phyloP scores from a whole-genome alignment of 2,329 filamentous ascomycete genomes.

The Talaromyces rugulosus region DNA sequence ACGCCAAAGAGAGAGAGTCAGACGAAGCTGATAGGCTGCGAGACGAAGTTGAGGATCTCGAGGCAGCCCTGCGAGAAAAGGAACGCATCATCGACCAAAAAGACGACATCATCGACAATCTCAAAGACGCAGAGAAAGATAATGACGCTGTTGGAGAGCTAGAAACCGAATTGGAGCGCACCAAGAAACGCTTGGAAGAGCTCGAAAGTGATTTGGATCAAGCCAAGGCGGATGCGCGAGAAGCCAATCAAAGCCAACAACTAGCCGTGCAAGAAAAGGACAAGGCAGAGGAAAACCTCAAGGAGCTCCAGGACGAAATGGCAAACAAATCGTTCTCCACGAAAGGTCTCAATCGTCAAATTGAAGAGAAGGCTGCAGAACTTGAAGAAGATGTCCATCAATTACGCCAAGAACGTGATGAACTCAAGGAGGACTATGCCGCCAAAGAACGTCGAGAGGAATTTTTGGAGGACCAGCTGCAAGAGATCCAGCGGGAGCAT shows the following conservation, averaged over 20 bases:
- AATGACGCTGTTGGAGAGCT: constrained; percentile 42
- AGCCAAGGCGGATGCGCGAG: constrained; percentile 31
- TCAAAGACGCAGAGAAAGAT: constrained; percentile 50
- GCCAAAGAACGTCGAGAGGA: constrained; percentile 39
- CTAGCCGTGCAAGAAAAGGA: constrained; percentile 51
- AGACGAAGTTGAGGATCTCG: constrained; percentile 70
- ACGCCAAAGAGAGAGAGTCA: constrained; percentile 51
- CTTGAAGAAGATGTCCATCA: constrained; percentile 63
- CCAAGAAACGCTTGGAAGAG: constrained; percentile 41
- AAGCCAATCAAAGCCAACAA: constrained; percentile 42
- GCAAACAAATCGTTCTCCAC: constrained; percentile 73
- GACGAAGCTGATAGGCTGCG: constrained; percentile 63
- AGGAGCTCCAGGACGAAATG: constrained; percentile 68
- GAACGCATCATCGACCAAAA: constrained; percentile 68
- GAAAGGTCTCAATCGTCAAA: constrained; percentile 68
- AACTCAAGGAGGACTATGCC: constrained; percentile 41
- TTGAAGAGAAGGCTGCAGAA: constrained; percentile 65
- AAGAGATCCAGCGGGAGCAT: constrained; percentile 35
- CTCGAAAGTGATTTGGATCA: constrained; percentile 40
- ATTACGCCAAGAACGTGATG: constrained; percentile 43
- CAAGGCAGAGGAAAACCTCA: constrained; percentile 52
- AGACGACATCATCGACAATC: constrained; percentile 68
- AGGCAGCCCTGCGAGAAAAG: constrained; percentile 71
- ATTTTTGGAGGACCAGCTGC: constrained; percentile 50
- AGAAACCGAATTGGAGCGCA: constrained; percentile 47